Base-by-base conservation (phyloP, 2,329 filamentous ascomycete genomes). In the Colletotrichum neosansevieriae region DNA sequence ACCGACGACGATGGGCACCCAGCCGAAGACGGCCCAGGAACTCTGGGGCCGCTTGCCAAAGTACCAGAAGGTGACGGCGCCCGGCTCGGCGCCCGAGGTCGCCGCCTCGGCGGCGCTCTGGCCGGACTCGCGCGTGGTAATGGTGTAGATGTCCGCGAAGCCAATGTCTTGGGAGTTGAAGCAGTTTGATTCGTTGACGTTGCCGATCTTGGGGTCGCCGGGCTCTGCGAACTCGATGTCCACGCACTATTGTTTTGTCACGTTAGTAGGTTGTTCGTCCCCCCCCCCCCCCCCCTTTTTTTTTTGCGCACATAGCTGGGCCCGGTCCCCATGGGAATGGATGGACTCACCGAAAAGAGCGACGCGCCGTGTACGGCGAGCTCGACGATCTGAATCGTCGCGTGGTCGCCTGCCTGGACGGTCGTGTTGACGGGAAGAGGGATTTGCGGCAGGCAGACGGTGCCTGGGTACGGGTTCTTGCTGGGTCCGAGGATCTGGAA, bases 171-270 rank as follows among this genome's bases (percentile, higher is more conserved):
- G 89, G 68, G 91, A 93, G 83, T 98, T 98, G 85, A 91, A 94
- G 85, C 95, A 98, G 81, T 97, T 98, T 13, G 88, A 86, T 67
- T 85, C 83, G 76, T 92, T 97, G 72, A 98, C 92, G 72, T 91
- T 84, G 63, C 83, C 83, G 57, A 97, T 89, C 51, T 81, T 82
- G 44, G 80, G 71, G 76, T 97, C 91, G 74, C 89, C 82, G 24
- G 92, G 92, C 1, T 94, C 92, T 54, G 91, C 93, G 74, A 98
- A 97, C 53, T 92, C 95, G 75, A 98, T 97, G 76, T 98, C 95
- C 73, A 97, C 94, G 77, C 96, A 98, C 94, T 97, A 34, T 24
- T 13, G 3, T 13, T 3, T 9, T 3, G 12, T 45, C 29, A 29
- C 29, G 58, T 73, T 57, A 71, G 59, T 11, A 4, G 24, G 24